A percentile compares a stretch with the other conserved stretches of the same genome.
Conservation (phyloP, 129 eudicot species). For the Solidago caesia region DNA sequence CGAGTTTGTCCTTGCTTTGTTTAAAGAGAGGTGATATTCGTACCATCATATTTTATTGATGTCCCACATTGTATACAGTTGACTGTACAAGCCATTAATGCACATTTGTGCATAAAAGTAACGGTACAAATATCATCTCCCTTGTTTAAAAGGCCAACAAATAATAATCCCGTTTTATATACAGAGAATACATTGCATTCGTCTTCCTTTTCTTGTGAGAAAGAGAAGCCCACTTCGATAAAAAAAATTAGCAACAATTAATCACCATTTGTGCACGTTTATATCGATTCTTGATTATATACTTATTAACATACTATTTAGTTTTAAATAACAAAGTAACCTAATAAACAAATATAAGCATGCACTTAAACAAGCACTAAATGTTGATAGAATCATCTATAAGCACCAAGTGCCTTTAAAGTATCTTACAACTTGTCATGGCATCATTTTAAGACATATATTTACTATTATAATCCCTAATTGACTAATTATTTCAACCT, state of each 20-base stretch:
- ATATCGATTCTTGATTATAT: neutral
- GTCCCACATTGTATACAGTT: too few relatives aligned
- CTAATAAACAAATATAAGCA: neutral
- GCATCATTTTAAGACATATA: neutral
- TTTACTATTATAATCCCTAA: neutral
- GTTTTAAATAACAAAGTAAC: neutral
- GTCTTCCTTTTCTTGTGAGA: neutral
- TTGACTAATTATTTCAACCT: neutral
- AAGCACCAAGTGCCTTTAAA: neutral
- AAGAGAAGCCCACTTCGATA: conserved; percentile 8
- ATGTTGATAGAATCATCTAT: neutral
- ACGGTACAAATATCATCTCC: too few relatives aligned
- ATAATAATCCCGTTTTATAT: neutral
- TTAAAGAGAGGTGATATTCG: too few relatives aligned
- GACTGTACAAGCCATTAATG: too few relatives aligned
- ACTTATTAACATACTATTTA: neutral
- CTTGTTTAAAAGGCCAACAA: too few relatives aligned
- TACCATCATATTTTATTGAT: too few relatives aligned
- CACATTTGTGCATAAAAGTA: too few relatives aligned
- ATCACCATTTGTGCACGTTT: conserved; percentile 4
- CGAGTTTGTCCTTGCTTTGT: too few relatives aligned
- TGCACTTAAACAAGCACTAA: conserved; percentile 1
- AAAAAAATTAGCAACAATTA: neutral
- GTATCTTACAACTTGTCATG: conserved; percentile 9
- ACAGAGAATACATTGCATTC: neutral